Evolutionary conservation across 176 grass and related monocot genomes (phyloP).

Genomic region (Metroxylon sagu): DNA sequence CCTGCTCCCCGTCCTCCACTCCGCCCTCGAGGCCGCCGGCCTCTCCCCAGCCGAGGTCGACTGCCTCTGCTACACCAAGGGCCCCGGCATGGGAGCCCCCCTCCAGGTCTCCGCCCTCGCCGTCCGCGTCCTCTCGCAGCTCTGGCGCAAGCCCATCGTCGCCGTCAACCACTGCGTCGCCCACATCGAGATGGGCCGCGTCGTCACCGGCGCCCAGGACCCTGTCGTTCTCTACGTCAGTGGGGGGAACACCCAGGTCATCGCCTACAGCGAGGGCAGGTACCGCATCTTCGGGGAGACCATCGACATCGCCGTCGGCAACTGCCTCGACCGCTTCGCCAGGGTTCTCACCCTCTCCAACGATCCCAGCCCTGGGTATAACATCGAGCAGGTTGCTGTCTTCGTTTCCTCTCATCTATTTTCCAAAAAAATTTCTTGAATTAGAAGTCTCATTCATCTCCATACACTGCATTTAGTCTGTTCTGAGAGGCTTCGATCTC

Average conservation of each 20-base stretch:
- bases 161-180: conserved; percentile 66
- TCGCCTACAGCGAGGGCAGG: conserved; percentile 24
- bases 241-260: conserved; percentile 28
- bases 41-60: conserved; percentile 46
- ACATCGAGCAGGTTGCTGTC: conserved; percentile 29
- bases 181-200: conserved; percentile 65
- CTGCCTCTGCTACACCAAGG: conserved; percentile 92
- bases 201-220: conserved; percentile 29
- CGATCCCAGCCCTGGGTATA: conserved; percentile 54
- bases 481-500: no score
- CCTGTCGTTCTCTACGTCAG: conserved; percentile 51
- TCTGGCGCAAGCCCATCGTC: conserved; percentile 79
- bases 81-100: conserved; percentile 81
- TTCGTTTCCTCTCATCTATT: no score
- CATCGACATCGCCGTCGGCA: conserved; percentile 30
- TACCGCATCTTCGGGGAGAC: conserved; percentile 27
- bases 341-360: conserved; percentile 45
- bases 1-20: conserved; percentile 62
- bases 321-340: conserved; percentile 61
- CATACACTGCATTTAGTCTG: no score
- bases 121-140: conserved; percentile 52
- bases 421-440: no score
- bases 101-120: conserved; percentile 81
- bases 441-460: no score
- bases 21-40: conserved; percentile 33